Conservation (phyloP, 495 filamentous ascomycete genomes). For the Hypoxylon crocopeplum region DNA sequence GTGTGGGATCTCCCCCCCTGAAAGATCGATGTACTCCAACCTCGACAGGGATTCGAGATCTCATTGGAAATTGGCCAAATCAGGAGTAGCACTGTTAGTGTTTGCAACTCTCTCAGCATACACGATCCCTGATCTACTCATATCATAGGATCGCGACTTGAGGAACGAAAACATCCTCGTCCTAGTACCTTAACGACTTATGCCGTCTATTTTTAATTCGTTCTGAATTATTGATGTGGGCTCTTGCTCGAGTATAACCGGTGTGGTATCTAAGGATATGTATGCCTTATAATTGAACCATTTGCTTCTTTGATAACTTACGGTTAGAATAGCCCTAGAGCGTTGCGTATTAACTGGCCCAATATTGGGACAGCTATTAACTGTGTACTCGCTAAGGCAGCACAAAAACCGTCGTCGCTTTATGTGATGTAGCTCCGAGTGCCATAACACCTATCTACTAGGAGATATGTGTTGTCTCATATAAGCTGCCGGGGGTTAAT, state of each 20-base stretch:
- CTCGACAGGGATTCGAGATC: slow-evolving; percentile 34
- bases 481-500: background rate
- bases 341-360: too few species aligned
- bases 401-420: slow-evolving; percentile 2
- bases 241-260: too few species aligned
- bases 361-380: too few species aligned
- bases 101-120: too few species aligned
- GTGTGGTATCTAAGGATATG: too few species aligned
- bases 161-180: background rate
- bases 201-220: too few species aligned
- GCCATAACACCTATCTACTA: slow-evolving; percentile 1
- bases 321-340: too few species aligned
- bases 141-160: background rate
- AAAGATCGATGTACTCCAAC: slow-evolving; percentile 36
- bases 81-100: slow-evolving; percentile 9
- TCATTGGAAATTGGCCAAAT: slow-evolving; percentile 26
- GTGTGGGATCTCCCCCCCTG: slow-evolving; percentile 31
- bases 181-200: background rate
- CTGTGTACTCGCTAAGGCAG: background rate
- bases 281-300: too few species aligned
- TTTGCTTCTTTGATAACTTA: too few species aligned
- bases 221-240: too few species aligned
- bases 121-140: background rate
- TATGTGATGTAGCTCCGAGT: too few species aligned
- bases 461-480: slow-evolving; percentile 28